A percentile compares a stretch with the other conserved stretches of the same genome.
Conservation (phyloP, 345 rosid genomes). For the Camelina hispida region DNA sequence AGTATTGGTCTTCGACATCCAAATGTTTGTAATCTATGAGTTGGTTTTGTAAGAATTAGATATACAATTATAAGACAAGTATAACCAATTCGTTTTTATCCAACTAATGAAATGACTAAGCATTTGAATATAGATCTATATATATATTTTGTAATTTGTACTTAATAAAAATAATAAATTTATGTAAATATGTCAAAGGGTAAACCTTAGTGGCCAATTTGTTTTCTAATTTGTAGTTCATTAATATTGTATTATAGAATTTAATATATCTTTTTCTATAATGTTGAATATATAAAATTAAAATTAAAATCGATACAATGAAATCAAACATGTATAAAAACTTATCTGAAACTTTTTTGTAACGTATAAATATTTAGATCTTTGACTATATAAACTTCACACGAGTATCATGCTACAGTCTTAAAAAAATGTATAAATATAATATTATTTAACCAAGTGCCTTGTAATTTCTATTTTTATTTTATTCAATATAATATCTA, state of each 20-base stretch:
- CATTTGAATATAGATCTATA: background rate
- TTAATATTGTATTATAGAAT: background rate
- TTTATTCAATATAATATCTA: too few species aligned
- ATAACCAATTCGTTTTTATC: conserved; percentile 14
- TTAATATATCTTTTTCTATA: background rate
- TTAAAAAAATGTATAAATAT: background rate
- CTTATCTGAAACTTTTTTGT: background rate
- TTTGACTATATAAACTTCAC: background rate
- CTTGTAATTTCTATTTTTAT: too few species aligned
- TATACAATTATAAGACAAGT: background rate
- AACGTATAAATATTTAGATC: background rate
- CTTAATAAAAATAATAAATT: background rate
- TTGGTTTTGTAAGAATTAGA: conserved; percentile 11
- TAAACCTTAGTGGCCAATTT: background rate
- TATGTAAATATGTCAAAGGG: background rate
- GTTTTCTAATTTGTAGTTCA: background rate
- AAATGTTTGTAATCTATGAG: conserved; percentile 10
- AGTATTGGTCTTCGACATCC: background rate
- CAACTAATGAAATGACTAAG: background rate
- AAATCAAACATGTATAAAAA: background rate
- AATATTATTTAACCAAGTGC: too few species aligned
- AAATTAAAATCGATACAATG: too few species aligned
- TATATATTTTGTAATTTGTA: background rate
- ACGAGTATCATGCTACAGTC: background rate
- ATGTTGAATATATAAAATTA: too few species aligned